phyloP scores from a whole-genome alignment of 208 protist genomes.

The Phytomonas sp. region DNA sequence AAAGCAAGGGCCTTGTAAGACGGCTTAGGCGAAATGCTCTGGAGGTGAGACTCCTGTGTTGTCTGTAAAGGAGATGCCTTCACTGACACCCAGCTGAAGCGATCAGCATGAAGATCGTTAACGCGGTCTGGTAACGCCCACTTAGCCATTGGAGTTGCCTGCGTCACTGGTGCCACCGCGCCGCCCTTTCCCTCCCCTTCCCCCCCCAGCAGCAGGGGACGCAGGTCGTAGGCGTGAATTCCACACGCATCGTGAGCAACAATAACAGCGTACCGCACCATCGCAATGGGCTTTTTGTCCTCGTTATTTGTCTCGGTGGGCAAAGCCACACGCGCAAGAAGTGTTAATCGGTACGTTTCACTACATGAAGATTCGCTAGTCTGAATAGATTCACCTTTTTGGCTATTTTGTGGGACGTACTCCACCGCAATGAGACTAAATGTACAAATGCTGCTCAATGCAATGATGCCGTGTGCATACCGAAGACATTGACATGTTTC shows the following conservation, averaged over 20 bases:
- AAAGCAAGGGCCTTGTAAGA: slow-evolving; percentile 27
- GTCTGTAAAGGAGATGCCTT: slow-evolving; percentile 4
- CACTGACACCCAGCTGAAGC: slow-evolving; percentile 41
- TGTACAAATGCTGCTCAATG: slow-evolving; percentile 58
- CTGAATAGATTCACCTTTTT: background rate
- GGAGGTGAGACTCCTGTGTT: background rate
- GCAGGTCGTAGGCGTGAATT: slow-evolving; percentile 40
- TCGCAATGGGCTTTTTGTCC: slow-evolving; percentile 81
- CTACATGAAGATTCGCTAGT: background rate
- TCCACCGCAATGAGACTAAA: slow-evolving; percentile 53
- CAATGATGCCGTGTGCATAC: slow-evolving; percentile 44
- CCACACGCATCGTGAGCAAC: slow-evolving; percentile 72
- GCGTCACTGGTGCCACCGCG: slow-evolving; percentile 2
- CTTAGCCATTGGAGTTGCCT: slow-evolving; percentile 22
- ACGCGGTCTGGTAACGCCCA: slow-evolving; percentile 62
- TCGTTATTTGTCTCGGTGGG: slow-evolving; percentile 56
- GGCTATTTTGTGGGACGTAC: slow-evolving; percentile 7
- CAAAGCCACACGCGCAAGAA: slow-evolving; percentile 41
- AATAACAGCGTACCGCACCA: slow-evolving; percentile 36
- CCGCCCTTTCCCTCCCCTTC: slow-evolving; percentile 13
- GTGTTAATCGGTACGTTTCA: slow-evolving; percentile 20
- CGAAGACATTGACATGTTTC: slow-evolving; percentile 6
- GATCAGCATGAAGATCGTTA: slow-evolving; percentile 70
- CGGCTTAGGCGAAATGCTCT: background rate
- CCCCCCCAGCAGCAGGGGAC: slow-evolving; percentile 27